Percentiles rank a stretch among this genome's conserved stretches.
phyloP scores from a whole-genome alignment of 139 green algal species.

The Volvox reticuliferus region DNA sequence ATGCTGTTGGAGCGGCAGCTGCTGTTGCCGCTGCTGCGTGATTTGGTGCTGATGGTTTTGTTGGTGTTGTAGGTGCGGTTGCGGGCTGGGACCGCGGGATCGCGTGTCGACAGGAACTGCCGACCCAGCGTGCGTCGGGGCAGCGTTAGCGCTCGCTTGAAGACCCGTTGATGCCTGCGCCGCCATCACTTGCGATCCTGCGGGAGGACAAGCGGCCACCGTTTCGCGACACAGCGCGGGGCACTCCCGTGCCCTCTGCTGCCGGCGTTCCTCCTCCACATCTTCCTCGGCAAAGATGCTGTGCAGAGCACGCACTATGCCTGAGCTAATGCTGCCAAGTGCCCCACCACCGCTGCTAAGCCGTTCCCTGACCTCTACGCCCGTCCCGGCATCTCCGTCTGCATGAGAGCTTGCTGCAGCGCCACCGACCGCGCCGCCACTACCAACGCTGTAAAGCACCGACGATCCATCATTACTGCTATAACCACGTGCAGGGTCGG shows the following conservation, averaged over 20 bases:
- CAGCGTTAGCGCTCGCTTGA: not conserved
- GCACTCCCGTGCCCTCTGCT: not conserved
- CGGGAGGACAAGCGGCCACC: not conserved
- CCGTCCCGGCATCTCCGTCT: too few relatives aligned
- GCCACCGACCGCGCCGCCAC: not conserved
- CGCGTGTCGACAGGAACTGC: not conserved
- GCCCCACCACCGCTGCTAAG: constrained; percentile 23
- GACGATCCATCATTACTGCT: too few relatives aligned
- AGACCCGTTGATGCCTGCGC: not conserved
- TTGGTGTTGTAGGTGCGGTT: not conserved
- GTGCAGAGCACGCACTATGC: constrained; percentile 35
- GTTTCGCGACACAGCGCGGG: not conserved
- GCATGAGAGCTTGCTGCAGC: too few relatives aligned
- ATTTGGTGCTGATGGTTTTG: not conserved
- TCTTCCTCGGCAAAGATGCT: constrained; percentile 41
- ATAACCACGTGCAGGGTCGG: too few relatives aligned
- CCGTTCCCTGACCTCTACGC: not conserved
- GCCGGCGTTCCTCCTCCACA: not conserved
- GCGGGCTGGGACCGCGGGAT: not conserved
- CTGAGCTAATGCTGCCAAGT: not conserved
- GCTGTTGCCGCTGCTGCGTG: not conserved
- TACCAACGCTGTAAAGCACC: not conserved
- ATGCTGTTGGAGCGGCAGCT: not conserved
- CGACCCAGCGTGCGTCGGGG: too few relatives aligned
- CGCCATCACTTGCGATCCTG: not conserved